Evolutionary conservation across 495 filamentous ascomycete species (phyloP).

Genomic region (Penicillium subrubescens): DNA sequence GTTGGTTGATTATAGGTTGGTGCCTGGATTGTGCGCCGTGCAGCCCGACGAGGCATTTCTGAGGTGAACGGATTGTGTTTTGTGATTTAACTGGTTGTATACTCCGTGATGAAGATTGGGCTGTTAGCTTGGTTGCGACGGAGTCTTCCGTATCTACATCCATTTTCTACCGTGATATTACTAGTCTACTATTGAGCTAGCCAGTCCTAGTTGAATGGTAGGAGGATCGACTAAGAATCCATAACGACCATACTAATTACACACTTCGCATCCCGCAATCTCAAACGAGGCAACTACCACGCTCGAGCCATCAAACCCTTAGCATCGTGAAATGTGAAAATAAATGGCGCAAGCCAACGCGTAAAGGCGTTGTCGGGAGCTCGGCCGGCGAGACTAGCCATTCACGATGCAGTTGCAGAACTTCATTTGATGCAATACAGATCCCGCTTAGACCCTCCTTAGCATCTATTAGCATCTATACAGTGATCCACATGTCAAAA

Average conservation of each 20-base stretch:
- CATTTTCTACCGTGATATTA: too few relatives aligned
- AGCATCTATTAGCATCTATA: too few relatives aligned
- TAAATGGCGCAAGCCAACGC: background rate
- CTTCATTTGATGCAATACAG: background rate
- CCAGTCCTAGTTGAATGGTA: too few relatives aligned
- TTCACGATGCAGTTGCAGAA: background rate
- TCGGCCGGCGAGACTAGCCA: background rate
- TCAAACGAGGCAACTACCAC: background rate
- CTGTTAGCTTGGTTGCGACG: background rate
- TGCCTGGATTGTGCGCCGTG: background rate
- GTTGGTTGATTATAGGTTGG: background rate
- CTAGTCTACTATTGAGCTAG: too few relatives aligned
- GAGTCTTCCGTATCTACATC: background rate
- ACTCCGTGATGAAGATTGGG: background rate
- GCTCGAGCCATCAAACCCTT: background rate
- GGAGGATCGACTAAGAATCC: too few relatives aligned
- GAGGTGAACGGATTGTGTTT: background rate
- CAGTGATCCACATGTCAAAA: too few relatives aligned
- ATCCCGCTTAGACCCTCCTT: background rate
- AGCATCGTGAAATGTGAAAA: background rate
- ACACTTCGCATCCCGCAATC: background rate
- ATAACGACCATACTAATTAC: too few relatives aligned
- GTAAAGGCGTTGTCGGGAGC: background rate
- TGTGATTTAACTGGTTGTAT: background rate
- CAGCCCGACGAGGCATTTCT: background rate